Evolutionary conservation across 441 rosid genomes (phyloP).

Genomic region (Omphalea diandra): DNA sequence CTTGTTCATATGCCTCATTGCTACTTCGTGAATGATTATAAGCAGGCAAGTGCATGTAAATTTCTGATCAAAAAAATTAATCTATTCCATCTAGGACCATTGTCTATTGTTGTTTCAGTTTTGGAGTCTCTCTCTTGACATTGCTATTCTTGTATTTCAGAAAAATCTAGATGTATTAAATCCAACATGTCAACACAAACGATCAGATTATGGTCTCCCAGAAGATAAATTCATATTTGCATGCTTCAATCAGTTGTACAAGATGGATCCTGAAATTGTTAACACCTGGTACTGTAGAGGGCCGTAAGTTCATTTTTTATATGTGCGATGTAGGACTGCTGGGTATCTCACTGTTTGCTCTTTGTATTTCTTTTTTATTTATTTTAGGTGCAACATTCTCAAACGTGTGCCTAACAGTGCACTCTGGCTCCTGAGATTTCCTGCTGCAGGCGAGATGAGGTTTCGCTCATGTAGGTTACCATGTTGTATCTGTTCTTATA

Average conservation of each 20-base stretch:
- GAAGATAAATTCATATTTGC: slow-evolving; percentile 97
- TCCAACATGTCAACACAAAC: slow-evolving; percentile 67
- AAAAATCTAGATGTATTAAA: slow-evolving; percentile 91
- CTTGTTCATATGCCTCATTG: slow-evolving; percentile 98
- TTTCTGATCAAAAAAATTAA: not conserved
- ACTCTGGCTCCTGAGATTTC: slow-evolving; percentile 98
- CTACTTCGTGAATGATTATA: slow-evolving; percentile 98
- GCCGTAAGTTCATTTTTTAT: not conserved
- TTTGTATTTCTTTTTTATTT: no score
- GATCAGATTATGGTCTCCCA: slow-evolving; percentile 94
- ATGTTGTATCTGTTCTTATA: not conserved
- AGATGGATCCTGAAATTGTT: slow-evolving; percentile 97
- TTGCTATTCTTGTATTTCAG: slow-evolving; percentile 41
- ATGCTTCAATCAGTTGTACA: slow-evolving; percentile 98
- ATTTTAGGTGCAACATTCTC: slow-evolving; percentile 91
- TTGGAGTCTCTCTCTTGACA: slow-evolving; percentile 14
- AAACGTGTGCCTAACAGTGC: slow-evolving; percentile 95
- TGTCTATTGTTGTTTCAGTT: not conserved
- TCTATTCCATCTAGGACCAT: not conserved
- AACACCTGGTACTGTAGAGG: slow-evolving; percentile 65
- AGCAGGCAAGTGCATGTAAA: slow-evolving; percentile 56
- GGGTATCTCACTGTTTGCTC: not conserved
- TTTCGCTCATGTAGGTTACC: slow-evolving; percentile 71
- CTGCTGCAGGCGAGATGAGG: slow-evolving; percentile 98
- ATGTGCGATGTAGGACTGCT: not conserved